Conservation (phyloP, 2,329 filamentous ascomycete genomes). For the Ophiosphaerella narmari region DNA sequence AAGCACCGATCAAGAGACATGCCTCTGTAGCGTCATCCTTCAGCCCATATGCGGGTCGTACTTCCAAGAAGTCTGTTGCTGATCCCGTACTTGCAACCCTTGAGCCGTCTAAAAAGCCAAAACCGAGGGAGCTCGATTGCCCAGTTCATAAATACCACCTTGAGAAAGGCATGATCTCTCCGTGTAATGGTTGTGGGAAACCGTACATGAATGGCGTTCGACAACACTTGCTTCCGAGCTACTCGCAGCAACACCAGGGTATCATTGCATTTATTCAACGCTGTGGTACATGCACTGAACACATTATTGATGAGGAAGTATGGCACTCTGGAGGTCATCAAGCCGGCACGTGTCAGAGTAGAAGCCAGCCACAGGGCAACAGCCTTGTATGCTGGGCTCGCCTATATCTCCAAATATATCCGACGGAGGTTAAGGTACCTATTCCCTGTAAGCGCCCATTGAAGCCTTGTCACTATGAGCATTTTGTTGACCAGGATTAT, state of each 20-base stretch:
- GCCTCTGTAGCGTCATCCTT: neutral
- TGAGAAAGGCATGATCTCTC: neutral
- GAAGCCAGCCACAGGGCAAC: neutral
- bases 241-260: constrained; percentile 4
- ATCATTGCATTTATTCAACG: constrained; percentile 1
- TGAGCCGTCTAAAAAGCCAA: neutral
- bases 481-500: neutral
- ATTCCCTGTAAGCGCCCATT: constrained; percentile 4
- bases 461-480: neutral
- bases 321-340: constrained; percentile 3
- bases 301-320: constrained; percentile 1
- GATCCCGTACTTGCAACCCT: neutral
- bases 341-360: constrained; percentile 1
- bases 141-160: constrained; percentile 7
- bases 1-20: neutral
- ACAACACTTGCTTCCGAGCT: constrained; percentile 4
- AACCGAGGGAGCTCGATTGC: constrained; percentile 4
- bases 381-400: constrained; percentile 3
- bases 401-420: constrained; percentile 7
- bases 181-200: constrained; percentile 7
- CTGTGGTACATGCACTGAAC: constrained; percentile 5
- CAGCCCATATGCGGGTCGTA: neutral
- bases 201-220: constrained; percentile 5
- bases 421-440: neutral
- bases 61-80: neutral